Evolutionary conservation across 2,329 filamentous ascomycete genomes (phyloP), one percentile per base, ranked within the genome.

Genomic region (Diaporthe sp.): DNA sequence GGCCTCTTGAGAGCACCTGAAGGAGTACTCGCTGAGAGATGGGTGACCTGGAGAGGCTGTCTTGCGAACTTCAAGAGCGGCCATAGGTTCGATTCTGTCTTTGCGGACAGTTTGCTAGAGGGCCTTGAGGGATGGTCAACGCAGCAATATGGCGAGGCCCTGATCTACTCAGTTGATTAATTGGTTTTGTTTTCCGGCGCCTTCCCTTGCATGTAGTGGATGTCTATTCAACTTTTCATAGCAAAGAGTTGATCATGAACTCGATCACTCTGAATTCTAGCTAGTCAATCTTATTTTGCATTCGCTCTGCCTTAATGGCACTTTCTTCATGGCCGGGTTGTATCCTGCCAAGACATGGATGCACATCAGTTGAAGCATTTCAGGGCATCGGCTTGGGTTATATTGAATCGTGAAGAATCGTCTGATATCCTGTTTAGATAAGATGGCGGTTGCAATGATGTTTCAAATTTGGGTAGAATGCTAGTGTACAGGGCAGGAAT

Each of bases 1-100:
- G 86, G 86, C 1, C 78, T 88, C 2, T 73, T 89, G 71, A 80
- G 85, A 71, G 85, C 85, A 4, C 84, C 84, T 0, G 85, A 86
- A 72, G 86, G 86, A 0, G 77, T 81, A 3, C 81, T 84, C 79
- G 85, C 85, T 0, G 83, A 86, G 75, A 79, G 82, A 10, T 88
- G 87, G 87, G 74, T 88, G 25, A 84, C 82, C 1, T 88, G 87
- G 87, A 80, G 85, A 69, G 80, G 78, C 0, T 79, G 81, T 72
- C 39, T 84, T 13, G 81, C 79, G 1, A 84, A 79, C 77, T 70
- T 75, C 9, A 79, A 82, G 10, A 81, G 79, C 37, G 86, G 85
- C 4, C 80, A 78, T 74, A 73, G 71, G 30, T 88, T 81, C 70
- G 85, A 87, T 63, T 35, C 70, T 0, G 78, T 75, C 2, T 85